These are phyloP conservation scores for Combretum micranthum DNA, from an alignment of 345 rosid genomes.

Conservation along the genomic window DNA sequence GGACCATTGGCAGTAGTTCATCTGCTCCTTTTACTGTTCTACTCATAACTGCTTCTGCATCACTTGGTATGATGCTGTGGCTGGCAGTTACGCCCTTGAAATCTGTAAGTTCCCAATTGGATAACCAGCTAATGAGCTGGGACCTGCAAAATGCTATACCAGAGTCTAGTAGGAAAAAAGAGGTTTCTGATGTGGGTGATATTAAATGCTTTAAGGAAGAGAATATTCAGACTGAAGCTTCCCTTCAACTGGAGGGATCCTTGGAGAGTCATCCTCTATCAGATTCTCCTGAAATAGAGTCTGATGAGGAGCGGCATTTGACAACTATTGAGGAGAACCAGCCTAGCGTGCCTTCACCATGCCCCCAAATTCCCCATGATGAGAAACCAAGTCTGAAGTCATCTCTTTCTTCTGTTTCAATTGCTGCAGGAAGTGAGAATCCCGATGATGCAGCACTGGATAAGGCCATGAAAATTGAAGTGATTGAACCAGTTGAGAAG, in stretches of 20 bases:
- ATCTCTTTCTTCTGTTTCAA: slow-evolving; percentile 5
- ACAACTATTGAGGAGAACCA: slow-evolving; percentile 33
- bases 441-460: slow-evolving; percentile 28
- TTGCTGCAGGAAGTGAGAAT: slow-evolving; percentile 27
- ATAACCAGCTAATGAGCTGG: slow-evolving; percentile 52
- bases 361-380: slow-evolving; percentile 13
- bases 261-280: slow-evolving; percentile 30
- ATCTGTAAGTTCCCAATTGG: slow-evolving; percentile 49
- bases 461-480: slow-evolving; percentile 31
- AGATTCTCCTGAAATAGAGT: slow-evolving; percentile 50
- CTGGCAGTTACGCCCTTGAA: slow-evolving; percentile 80
- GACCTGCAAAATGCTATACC: slow-evolving; percentile 32
- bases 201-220: slow-evolving; percentile 23
- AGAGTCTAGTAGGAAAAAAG: slow-evolving; percentile 28
- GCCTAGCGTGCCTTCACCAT: slow-evolving; percentile 22
- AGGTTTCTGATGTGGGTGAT: slow-evolving; percentile 31
- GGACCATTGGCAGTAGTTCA: slow-evolving; percentile 48
- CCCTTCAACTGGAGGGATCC: slow-evolving; percentile 22
- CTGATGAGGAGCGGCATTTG: slow-evolving; percentile 42
- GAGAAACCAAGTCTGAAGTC: slow-evolving; percentile 13
- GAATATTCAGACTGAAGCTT: slow-evolving; percentile 22
- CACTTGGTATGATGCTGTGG: slow-evolving; percentile 85
- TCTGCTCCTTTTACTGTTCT: slow-evolving; percentile 48
- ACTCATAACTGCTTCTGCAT: slow-evolving; percentile 54
- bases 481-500: slow-evolving; percentile 39